These are phyloP conservation scores for Suillus sp. DNA, from an alignment of 768 basidiomycete genomes.

Conservation along the genomic window DNA sequence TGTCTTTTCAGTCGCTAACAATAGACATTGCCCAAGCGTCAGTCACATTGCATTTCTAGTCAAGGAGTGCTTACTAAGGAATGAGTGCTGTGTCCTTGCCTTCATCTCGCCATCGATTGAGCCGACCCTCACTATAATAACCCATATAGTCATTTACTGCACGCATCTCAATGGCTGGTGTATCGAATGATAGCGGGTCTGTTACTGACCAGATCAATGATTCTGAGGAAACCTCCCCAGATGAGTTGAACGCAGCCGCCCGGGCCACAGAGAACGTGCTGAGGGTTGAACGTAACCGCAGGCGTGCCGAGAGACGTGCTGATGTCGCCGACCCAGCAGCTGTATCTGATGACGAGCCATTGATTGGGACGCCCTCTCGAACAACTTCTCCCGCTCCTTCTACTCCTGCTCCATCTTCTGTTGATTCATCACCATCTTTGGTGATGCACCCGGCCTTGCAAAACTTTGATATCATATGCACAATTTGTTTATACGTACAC, in stretches of 20 bases:
- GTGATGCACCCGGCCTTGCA: not conserved
- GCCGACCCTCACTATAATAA: not conserved
- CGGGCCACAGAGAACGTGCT: not conserved
- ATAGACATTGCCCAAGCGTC: not conserved
- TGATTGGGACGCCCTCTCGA: not conserved
- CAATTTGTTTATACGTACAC: not conserved
- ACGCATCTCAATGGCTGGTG: not conserved
- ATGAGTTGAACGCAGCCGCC: not conserved
- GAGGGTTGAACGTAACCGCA: not conserved
- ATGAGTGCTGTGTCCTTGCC: not conserved
- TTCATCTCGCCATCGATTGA: not conserved
- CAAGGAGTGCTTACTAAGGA: not conserved
- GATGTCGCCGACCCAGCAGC: not conserved
- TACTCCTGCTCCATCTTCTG: not conserved
- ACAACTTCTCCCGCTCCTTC: not conserved
- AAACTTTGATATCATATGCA: not conserved
- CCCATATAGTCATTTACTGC: not conserved
- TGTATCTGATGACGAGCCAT: not conserved
- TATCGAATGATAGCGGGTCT: not conserved
- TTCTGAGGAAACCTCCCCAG: not conserved
- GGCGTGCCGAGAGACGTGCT: not conserved
- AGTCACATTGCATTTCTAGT: not conserved
- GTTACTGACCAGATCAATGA: not conserved
- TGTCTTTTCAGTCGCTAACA: not conserved
- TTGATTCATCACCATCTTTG: not conserved